Evolutionary conservation across 2,329 filamentous ascomycete species (phyloP).

Genomic region (Lachnellula subtilissima): DNA sequence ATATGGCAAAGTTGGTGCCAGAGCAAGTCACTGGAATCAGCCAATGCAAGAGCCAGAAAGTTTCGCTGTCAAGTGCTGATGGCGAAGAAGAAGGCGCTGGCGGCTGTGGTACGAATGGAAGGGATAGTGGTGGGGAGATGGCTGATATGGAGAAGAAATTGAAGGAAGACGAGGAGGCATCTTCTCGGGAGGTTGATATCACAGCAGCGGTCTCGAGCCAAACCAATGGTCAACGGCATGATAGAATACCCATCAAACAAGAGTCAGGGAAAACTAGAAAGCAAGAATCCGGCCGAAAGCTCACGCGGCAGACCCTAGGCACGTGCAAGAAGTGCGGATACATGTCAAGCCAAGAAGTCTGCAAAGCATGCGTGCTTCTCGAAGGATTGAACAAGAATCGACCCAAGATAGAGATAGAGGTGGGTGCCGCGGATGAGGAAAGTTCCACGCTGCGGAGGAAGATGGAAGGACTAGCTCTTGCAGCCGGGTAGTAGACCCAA

Average conservation of each 20-base stretch:
- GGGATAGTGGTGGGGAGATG: slow-evolving; percentile 70
- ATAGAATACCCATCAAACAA: slow-evolving; percentile 29
- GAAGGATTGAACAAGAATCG: slow-evolving; percentile 84
- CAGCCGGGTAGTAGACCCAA: slow-evolving; percentile 23
- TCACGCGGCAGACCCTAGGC: slow-evolving; percentile 68
- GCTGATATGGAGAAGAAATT: slow-evolving; percentile 73
- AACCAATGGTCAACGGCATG: slow-evolving; percentile 20
- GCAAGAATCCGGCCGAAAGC: slow-evolving; percentile 31
- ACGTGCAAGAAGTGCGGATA: slow-evolving; percentile 87
- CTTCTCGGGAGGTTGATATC: slow-evolving; percentile 63
- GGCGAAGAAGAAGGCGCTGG: slow-evolving; percentile 49
- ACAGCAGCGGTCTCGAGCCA: slow-evolving; percentile 31
- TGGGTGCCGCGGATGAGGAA: slow-evolving; percentile 39
- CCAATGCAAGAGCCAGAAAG: slow-evolving; percentile 42
- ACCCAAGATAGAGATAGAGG: slow-evolving; percentile 52
- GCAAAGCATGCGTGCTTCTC: slow-evolving; percentile 87
- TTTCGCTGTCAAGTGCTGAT: slow-evolving; percentile 30
- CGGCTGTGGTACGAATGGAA: slow-evolving; percentile 72
- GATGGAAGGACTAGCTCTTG: slow-evolving; percentile 43
- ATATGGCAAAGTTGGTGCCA: slow-evolving; percentile 87
- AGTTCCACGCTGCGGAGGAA: slow-evolving; percentile 46
- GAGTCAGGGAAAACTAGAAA: slow-evolving; percentile 22
- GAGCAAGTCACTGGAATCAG: slow-evolving; percentile 46
- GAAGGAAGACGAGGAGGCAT: slow-evolving; percentile 57
- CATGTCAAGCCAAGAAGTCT: slow-evolving; percentile 88